Evolutionary conservation across 2,329 filamentous ascomycete species (phyloP).

Genomic region (Capronia epimyces): DNA sequence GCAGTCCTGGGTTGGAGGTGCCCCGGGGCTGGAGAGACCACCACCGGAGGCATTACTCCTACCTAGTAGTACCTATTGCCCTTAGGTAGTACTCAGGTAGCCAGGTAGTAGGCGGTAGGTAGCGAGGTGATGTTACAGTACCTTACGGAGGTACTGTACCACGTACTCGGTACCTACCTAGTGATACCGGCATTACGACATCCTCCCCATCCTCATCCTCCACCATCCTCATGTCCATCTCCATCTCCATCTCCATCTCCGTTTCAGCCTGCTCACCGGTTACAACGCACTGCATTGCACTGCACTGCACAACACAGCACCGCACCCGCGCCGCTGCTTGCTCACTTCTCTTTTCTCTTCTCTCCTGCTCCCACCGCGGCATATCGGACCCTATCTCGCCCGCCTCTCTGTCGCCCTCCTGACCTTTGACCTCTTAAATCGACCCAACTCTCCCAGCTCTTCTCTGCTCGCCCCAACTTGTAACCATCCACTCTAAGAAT

Average conservation of each 20-base stretch:
- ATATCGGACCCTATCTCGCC: neutral
- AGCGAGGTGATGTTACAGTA: too few species aligned
- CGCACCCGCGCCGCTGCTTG: neutral
- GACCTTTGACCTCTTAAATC: neutral
- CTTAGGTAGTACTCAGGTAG: too few species aligned
- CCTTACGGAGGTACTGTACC: too few species aligned
- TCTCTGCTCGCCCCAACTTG: neutral
- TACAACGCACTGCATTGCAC: neutral
- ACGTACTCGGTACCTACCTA: too few species aligned
- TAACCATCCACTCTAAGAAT: neutral
- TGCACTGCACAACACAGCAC: neutral
- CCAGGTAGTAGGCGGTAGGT: too few species aligned
- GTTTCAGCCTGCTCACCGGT: constrained; percentile 2
- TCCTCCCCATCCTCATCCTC: too few species aligned
- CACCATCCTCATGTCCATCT: neutral
- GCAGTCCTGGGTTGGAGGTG: too few species aligned
- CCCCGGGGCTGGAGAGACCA: too few species aligned
- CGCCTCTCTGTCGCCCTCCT: neutral
- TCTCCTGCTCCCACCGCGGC: neutral
- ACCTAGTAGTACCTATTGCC: too few species aligned
- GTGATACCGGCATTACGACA: too few species aligned
- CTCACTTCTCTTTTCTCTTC: neutral
- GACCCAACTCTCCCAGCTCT: neutral
- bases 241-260: neutral
- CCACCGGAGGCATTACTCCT: too few species aligned